Conservation (phyloP, 2,329 filamentous ascomycete species). For the Colletotrichum sp. region DNA sequence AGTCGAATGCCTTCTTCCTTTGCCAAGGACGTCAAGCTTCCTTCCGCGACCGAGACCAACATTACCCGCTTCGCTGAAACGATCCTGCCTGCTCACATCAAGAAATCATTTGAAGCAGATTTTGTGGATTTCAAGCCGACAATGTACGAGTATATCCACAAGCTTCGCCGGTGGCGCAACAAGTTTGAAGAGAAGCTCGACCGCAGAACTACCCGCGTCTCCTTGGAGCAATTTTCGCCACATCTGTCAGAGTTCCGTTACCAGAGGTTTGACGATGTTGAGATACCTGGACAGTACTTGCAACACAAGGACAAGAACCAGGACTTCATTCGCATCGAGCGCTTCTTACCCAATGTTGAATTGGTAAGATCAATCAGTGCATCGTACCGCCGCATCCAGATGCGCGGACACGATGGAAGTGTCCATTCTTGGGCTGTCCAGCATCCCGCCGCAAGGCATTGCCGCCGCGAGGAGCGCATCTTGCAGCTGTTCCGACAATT, state of each 20-base stretch:
- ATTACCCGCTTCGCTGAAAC: slow-evolving; percentile 97
- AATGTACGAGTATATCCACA: slow-evolving; percentile 98
- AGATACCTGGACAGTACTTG: slow-evolving; percentile 95
- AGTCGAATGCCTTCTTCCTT: slow-evolving; percentile 86
- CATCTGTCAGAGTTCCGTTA: slow-evolving; percentile 97
- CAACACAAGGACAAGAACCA: slow-evolving; percentile 99
- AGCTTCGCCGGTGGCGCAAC: slow-evolving; percentile 92
- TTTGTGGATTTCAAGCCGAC: slow-evolving; percentile 95
- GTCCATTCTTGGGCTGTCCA: slow-evolving; percentile 97
- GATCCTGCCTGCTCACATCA: slow-evolving; percentile 91
- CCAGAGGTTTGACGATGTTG: slow-evolving; percentile 97
- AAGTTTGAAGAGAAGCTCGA: slow-evolving; percentile 98
- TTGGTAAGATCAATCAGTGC: slow-evolving; percentile 88
- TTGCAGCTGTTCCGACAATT: slow-evolving; percentile 97
- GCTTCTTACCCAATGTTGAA: slow-evolving; percentile 94
- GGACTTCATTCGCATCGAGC: slow-evolving; percentile 96
- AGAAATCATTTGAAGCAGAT: slow-evolving; percentile 96
- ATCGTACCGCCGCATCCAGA: slow-evolving; percentile 91
- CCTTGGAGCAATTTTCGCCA: slow-evolving; percentile 85
- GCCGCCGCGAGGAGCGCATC: slow-evolving; percentile 91
- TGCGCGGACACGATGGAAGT: slow-evolving; percentile 96
- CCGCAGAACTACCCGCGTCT: slow-evolving; percentile 73
- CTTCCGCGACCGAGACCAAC: slow-evolving; percentile 89
- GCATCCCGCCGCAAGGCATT: slow-evolving; percentile 91
- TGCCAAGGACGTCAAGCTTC: slow-evolving; percentile 89